Base-by-base conservation (phyloP, 192 early-diverging fungal species). In the Jimgerdemannia flammicorona region DNA sequence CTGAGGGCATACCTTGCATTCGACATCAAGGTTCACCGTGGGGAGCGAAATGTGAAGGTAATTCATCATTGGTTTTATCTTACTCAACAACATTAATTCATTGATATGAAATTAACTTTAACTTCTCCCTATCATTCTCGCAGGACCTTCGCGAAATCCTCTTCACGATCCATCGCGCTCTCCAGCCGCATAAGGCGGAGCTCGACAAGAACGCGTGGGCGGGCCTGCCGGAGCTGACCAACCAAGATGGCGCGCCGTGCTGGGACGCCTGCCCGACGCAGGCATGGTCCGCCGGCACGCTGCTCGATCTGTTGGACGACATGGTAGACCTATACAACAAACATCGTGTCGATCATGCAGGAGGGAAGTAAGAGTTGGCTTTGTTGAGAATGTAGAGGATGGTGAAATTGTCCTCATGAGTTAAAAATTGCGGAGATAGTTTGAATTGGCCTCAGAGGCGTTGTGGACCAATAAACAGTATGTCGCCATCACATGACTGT, bases 221-320 rank as follows among this genome's bases (percentile, higher is more conserved):
- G 10, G 98, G 98, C 17, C 81, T 99, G 65, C 96, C 97, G n/a
- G 98, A 99, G 83, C 81, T 99, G 74, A 99, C 98, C 7, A 99
- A 99, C 78, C 80, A 81, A 71, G 73, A 97, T 74, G 98, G 95
- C 10, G 90, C 79, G 4, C 83, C 87, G 43, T 99, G 98, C 78
- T 69, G 79, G 43, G 94, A 94, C 74, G 91, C 95, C 43, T 98
- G 96, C 77, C 87, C 92, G 14, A 96, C 97, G 0, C 98, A 99
- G 83, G 96, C 98, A 0, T 99, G 98, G 98, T 95, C 94, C 43
- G 81, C 89, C 2, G 90, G 89, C 0, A 89, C 92, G 3, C 75
- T 96, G 40, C 75, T 95, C 59, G 94, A 94, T 83, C 75, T 93
- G n/a, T 70, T 90, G 54, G 63, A 87, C 59, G 88, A 87, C 63